Base-by-base conservation (phyloP, 2,329 filamentous ascomycete species). In the Pezicula carpinea region DNA sequence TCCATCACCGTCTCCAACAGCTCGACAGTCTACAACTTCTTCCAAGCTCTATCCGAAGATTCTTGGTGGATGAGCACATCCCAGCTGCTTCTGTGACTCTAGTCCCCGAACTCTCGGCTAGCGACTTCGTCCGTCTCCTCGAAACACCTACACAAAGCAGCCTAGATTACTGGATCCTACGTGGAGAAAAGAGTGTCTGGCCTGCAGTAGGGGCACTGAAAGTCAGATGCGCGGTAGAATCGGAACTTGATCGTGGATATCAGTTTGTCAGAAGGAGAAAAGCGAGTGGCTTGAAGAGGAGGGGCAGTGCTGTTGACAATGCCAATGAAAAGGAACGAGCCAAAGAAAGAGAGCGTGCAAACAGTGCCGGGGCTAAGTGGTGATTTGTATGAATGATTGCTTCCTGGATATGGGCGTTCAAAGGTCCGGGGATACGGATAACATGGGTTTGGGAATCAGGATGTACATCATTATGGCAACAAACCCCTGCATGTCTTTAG, bases 151-250 rank as follows among this genome's bases (percentile, higher is more conserved):
- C 85, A 0, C 75, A 80, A 43, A 80, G 85, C 49, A 83, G 81
- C 7, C 70, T 96, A 3, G 82, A 89, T 48, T 87, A 92, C 57
- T 96, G 91, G 92, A 90, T 95, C 45, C 66, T 83, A 26, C 77
- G 85, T 46, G 92, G 92, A 1, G 92, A 97, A 67, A 73, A 83
- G 52, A 91, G 87, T 55, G 89, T 96, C 0, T 97, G 92, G 91
- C 92, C 91, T 0, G 88, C 89, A 2, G 81, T 96, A 3, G 83
- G 83, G 26, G 89, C 90, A 13, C 68, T 97, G 51, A 85, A 85
- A 57, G 83, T 95, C 6, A 74, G 92, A 6, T 93, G 89, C 65
- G 85, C 84, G 4, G 78, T 97, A 6, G 92, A 97, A 66, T 85
- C 90, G 46, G 90, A 95, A 63, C 73, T 97, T 10, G 91, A 96